phyloP scores from a whole-genome alignment of 2,329 filamentous ascomycete genomes.

The Thelonectria blattea region DNA sequence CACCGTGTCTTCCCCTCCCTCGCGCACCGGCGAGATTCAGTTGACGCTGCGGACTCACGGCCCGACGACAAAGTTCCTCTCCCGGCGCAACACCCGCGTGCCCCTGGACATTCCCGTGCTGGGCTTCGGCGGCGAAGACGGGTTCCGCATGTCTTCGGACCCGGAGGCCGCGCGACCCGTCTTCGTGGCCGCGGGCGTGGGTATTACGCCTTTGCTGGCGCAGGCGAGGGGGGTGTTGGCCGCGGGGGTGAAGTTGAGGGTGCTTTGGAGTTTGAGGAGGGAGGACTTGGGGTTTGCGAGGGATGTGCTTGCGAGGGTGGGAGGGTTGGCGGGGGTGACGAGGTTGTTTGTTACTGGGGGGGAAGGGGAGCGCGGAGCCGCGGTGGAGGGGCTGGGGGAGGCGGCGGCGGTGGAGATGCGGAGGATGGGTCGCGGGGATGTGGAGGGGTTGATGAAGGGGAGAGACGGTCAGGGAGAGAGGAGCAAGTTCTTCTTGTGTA shows the following conservation, averaged over 20 bases:
- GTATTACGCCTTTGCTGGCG: slow-evolving; percentile 81
- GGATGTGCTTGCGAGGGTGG: slow-evolving; percentile 61
- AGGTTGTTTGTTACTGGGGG: slow-evolving; percentile 67
- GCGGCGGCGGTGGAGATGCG: slow-evolving; percentile 41
- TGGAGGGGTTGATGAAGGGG: slow-evolving; percentile 43
- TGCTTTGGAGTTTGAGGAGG: slow-evolving; percentile 72
- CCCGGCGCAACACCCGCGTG: slow-evolving; percentile 57
- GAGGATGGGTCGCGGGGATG: slow-evolving; percentile 50
- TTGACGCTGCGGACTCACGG: slow-evolving; percentile 76
- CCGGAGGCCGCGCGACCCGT: slow-evolving; percentile 43
- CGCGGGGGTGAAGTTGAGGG: slow-evolving; percentile 47
- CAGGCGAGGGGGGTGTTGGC: slow-evolving; percentile 61
- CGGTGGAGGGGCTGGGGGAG: slow-evolving; percentile 46
- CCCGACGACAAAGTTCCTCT: slow-evolving; percentile 69
- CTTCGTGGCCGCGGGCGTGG: slow-evolving; percentile 81
- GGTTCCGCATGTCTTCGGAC: slow-evolving; percentile 47
- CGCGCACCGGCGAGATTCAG: slow-evolving; percentile 60
- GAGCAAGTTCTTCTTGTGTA: slow-evolving; percentile 60
- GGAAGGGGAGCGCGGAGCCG: slow-evolving; percentile 45
- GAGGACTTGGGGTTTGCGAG: slow-evolving; percentile 68
- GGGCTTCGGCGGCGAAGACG: slow-evolving; percentile 72
- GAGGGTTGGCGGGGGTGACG: slow-evolving; percentile 57
- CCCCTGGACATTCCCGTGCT: slow-evolving; percentile 70
- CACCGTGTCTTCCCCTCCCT: slow-evolving; percentile 71
- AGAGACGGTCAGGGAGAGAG: slow-evolving; percentile 37